Base-by-base conservation (phyloP, 176 grass and related monocot species). In the Alloteropsis semialata region DNA sequence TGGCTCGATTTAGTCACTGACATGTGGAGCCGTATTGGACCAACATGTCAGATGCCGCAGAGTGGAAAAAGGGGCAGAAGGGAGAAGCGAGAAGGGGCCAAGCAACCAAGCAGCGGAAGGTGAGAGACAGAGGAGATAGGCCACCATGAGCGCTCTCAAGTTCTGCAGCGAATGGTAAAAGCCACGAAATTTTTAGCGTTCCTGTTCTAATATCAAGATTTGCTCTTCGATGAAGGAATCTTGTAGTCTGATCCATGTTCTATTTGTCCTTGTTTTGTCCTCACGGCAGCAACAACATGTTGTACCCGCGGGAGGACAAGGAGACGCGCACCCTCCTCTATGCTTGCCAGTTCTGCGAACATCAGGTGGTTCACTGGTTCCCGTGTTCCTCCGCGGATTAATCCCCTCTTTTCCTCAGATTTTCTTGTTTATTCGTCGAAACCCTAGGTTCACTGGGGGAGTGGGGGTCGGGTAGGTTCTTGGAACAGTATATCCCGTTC, bases 241-340 rank as follows among this genome's bases (percentile, higher is more conserved):
- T 38, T 6, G 48, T 61, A 27, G 32, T 79, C 29, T 80, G 24
- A 44, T 71, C 46, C 65, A 2, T 72, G 37, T 7, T 21, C 29
- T 67, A 18, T 32, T 87, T 59, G 36, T 10, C 17, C 11, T 8
- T 45, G 34, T 28, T 83, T 36, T 67, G 45, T 84, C 16, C 53
- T 37, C 12, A 22, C 65, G 32, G 24, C 80, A 98, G 95, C 88
- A 91, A 91, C 88, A 98, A 98, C 86, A 95, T 95, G 82, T 66
- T 98, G 38, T 95, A 95, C 81, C 95, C 92, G 51, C 84, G 78
- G 81, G 95, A 93, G 83, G 92, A 98, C 84, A 95, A 87, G 82
- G 95, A 91, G 72, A 90, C 65, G 60, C 71, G 30, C 81, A 73
- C 58, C 49, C 92, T 98, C 60, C 65, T 91, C 71, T 95, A 95